A percentile compares a stretch with the other conserved stretches of the same genome.
phyloP scores from a whole-genome alignment of 2,329 filamentous ascomycete genomes.

The Aspergillus ustus region DNA sequence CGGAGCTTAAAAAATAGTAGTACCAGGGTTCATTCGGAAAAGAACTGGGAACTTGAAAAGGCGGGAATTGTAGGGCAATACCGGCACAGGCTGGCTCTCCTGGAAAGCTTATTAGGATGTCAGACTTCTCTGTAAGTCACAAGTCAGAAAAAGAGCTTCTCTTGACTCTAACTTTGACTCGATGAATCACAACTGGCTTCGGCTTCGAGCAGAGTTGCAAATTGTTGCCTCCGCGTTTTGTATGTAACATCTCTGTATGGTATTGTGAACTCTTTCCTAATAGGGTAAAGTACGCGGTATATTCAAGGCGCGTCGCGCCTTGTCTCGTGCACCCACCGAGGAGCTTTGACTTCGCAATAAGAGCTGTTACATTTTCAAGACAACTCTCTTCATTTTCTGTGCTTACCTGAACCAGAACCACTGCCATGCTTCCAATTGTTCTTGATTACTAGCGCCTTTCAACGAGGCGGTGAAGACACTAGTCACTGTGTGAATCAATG shows the following conservation, averaged over 20 bases:
- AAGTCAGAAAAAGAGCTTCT: not conserved
- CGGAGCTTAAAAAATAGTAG: constrained; percentile 14
- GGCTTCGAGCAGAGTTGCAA: not conserved
- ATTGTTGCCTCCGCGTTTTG: constrained; percentile 13
- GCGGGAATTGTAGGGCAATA: not conserved
- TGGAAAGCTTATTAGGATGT: not conserved
- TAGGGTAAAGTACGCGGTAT: constrained; percentile 5
- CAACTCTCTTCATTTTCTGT: not conserved
- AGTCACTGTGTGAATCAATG: not conserved
- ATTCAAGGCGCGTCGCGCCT: constrained; percentile 10
- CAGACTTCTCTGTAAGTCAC: not conserved
- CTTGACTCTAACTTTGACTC: not conserved
- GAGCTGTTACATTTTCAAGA: not conserved
- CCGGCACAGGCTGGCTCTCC: not conserved
- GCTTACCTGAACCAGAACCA: not conserved
- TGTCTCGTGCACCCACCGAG: not conserved
- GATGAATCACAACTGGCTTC: constrained; percentile 4
- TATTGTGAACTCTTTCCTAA: not conserved
- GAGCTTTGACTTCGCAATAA: not conserved
- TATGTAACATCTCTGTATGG: constrained; percentile 3
- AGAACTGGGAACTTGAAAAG: not conserved
- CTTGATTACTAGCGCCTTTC: not conserved
- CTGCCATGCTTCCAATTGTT: not conserved
- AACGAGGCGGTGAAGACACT: not conserved
- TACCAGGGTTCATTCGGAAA: constrained; percentile 3